These are phyloP conservation scores for Tuber borchii DNA, from an alignment of 495 filamentous ascomycete genomes.

Conservation along the genomic window DNA sequence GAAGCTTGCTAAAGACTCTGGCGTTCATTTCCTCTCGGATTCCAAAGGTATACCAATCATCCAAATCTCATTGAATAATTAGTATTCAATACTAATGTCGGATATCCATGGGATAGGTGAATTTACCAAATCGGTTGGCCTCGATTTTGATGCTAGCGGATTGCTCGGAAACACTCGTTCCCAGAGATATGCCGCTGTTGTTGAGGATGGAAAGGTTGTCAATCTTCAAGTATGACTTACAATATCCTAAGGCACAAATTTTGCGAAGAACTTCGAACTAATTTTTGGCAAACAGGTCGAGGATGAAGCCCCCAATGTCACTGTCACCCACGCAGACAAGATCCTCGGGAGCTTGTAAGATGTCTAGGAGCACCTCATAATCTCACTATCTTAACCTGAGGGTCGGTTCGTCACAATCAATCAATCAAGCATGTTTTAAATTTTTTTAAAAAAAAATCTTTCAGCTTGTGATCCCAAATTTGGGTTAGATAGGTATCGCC, in stretches of 20 bases:
- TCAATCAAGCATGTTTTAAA: not conserved
- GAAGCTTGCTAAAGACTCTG: slow-evolving; percentile 19
- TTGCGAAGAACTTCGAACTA: not conserved
- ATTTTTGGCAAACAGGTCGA: slow-evolving; percentile 20
- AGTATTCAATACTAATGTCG: not conserved
- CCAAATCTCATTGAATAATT: not conserved
- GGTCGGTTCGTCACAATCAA: not conserved
- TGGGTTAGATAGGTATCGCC: not conserved
- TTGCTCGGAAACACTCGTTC: slow-evolving; percentile 78
- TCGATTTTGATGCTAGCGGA: slow-evolving; percentile 71
- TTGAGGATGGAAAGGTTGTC: slow-evolving; percentile 72
- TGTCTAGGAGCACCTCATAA: not conserved
- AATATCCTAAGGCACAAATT: not conserved
- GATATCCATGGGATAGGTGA: slow-evolving; percentile 39
- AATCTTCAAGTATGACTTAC: slow-evolving; percentile 36
- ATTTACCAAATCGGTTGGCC: slow-evolving; percentile 83
- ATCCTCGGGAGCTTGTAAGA: slow-evolving; percentile 33
- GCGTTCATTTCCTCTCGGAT: slow-evolving; percentile 81
- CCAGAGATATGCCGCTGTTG: slow-evolving; percentile 77
- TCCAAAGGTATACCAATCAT: slow-evolving; percentile 50
- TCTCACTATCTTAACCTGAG: slow-evolving; percentile 1
- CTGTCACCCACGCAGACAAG: slow-evolving; percentile 30
- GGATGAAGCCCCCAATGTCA: slow-evolving; percentile 26
- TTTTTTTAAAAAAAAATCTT: too few species aligned
- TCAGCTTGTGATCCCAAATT: not conserved